Evolutionary conservation across 2,329 filamentous ascomycete species (phyloP), one percentile per base, ranked within the genome.

Genomic region (Diplocarpon mali): DNA sequence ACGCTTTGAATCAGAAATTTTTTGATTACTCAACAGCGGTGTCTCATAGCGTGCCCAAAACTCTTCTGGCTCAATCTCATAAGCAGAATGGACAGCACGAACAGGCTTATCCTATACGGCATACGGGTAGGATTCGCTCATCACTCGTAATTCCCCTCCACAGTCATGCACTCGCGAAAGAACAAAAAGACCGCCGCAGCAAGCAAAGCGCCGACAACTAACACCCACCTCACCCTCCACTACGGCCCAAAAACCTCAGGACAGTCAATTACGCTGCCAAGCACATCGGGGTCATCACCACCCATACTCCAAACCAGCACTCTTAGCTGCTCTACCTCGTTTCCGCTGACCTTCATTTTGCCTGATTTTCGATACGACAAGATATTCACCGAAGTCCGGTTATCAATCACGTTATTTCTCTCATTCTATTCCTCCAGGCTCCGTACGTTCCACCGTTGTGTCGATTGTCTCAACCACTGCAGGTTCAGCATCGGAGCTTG

Each of bases 191-290:
- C 24, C 5, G 2, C 11, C 28, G 17, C 31, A 29, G 29, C 8
- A 10, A 32, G 11, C 30, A 32, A 24, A 24, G 17, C 34, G 2
- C 32, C 31, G 5, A 42, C 17, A 16, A 27, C 34, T 15, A 13
- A 16, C 5, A 45, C 42, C 46, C 46, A 45, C 3, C 20, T 27
- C 27, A 50, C 8, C 16, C 42, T 29, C 15, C 32, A 45, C 46
- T 40, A 48, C 9, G 41, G 44, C 15, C 41, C 46, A 36, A 51
- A 43, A 2, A 40, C 41, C 16, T 49, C 35, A 2, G 49, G 44
- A 34, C 46, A 47, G 28, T 45, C 46, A 31, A 51, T 42, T 16
- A 39, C 35, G 11, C 16, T 40, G 8, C 48, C 37, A 27, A 48
- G 30, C 30, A 41, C 40, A 20, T 11, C 15, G 4, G 34, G 34